phyloP scores from a whole-genome alignment of 2,329 filamentous ascomycete genomes.

The Penicillium sp. region DNA sequence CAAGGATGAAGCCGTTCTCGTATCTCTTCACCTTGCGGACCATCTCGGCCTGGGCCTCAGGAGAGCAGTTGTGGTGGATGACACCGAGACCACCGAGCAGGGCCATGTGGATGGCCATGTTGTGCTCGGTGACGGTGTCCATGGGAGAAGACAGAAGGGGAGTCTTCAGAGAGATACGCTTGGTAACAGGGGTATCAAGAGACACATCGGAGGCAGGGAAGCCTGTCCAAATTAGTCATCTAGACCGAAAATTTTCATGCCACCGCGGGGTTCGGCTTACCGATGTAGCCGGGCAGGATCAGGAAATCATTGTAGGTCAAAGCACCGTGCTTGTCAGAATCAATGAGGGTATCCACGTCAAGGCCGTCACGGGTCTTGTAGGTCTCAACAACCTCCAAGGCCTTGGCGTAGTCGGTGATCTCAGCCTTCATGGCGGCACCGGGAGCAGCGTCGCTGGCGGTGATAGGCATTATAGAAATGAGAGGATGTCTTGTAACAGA shows the following conservation, averaged over 20 bases:
- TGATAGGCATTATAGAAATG: constrained; percentile 63
- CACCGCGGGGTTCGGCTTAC: constrained; percentile 43
- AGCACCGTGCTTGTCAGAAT: constrained; percentile 88
- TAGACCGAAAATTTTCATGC: not conserved
- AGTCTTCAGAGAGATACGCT: constrained; percentile 93
- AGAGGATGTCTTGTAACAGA: constrained; percentile 33
- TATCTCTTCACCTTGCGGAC: constrained; percentile 98
- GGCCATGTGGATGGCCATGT: constrained; percentile 94
- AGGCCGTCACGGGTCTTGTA: constrained; percentile 84
- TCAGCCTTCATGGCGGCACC: constrained; percentile 53
- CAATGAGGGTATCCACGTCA: constrained; percentile 80
- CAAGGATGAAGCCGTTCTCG: constrained; percentile 98
- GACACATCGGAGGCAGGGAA: constrained; percentile 88
- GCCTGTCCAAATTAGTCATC: constrained; percentile 48
- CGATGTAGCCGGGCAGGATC: constrained; percentile 94
- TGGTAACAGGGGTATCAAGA: constrained; percentile 90
- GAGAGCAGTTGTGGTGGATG: constrained; percentile 99
- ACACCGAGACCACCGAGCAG: constrained; percentile 66
- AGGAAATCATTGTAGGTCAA: constrained; percentile 99
- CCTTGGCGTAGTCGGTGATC: constrained; percentile 72
- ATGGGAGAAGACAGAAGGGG: constrained; percentile 97
- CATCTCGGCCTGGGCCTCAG: constrained; percentile 97
- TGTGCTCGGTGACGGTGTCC: constrained; percentile 99
- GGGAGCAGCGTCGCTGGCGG: constrained; percentile 62
- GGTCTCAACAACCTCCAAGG: constrained; percentile 76